These are phyloP conservation scores for Acanthamoeba sp. DNA, from an alignment of 208 protist genomes.

Conservation along the genomic window DNA sequence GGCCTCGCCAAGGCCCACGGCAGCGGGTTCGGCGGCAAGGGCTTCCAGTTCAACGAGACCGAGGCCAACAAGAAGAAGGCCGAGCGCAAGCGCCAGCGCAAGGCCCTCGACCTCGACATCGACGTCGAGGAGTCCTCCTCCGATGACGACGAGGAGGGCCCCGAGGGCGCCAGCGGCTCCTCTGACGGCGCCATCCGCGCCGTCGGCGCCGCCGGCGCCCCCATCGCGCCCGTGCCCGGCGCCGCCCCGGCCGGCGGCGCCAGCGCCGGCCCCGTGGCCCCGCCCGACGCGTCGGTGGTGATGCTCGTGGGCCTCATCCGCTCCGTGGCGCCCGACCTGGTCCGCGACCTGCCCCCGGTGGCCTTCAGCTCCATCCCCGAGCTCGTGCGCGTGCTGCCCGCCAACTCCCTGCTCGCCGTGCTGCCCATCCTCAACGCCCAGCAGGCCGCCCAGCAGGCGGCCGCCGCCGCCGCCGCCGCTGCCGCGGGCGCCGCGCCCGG, in stretches of 20 bases:
- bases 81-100: conserved; percentile 75
- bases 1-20: conserved; percentile 69
- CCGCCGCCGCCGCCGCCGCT: neutral
- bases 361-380: conserved; percentile 47
- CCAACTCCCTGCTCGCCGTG: conserved; percentile 61
- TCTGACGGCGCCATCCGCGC: neutral
- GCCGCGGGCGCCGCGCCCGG: conserved; percentile 2
- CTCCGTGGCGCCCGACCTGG: conserved; percentile 17
- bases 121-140: conserved; percentile 77
- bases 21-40: conserved; percentile 58
- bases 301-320: conserved; percentile 13
- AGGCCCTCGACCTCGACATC: conserved; percentile 75
- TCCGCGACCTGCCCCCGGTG: conserved; percentile 26
- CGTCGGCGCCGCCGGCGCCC: neutral
- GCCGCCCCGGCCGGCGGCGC: neutral
- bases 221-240: neutral
- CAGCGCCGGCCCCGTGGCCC: neutral
- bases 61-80: conserved; percentile 81
- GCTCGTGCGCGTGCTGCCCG: conserved; percentile 1
- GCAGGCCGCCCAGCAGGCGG: conserved; percentile 1
- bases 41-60: conserved; percentile 88
- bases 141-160: conserved; percentile 66
- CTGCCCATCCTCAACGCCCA: conserved; percentile 50
- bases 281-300: conserved; percentile 53
- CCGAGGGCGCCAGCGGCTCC: neutral